phyloP scores from a whole-genome alignment of 2,329 filamentous ascomycete genomes.

The Helicocarpus griseus region DNA sequence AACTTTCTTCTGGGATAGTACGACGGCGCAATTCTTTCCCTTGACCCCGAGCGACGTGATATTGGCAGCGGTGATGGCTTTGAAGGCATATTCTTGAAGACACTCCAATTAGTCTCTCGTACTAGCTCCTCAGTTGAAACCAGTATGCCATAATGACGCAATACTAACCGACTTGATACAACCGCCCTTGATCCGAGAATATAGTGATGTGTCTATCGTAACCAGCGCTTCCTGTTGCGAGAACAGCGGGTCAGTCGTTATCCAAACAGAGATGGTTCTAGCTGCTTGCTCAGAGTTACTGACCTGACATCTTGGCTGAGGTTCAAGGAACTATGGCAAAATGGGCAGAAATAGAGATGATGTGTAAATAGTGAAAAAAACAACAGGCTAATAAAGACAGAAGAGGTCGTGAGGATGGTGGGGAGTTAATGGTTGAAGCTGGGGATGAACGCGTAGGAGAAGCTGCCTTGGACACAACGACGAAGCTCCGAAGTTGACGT shows the following conservation, averaged over 20 bases:
- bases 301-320: conserved; percentile 36
- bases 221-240: conserved; percentile 61
- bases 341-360: conserved; percentile 5
- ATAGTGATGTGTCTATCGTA: conserved; percentile 99
- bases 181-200: conserved; percentile 95
- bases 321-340: conserved; percentile 6
- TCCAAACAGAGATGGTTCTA: conserved; percentile 1
- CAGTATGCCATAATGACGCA: conserved; percentile 3
- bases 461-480: conserved; percentile 20
- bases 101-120: conserved; percentile 24
- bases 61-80: conserved; percentile 97
- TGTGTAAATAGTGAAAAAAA: not conserved
- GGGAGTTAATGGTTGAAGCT: not conserved
- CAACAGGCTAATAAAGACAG: conserved; percentile 6
- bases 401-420: conserved; percentile 16
- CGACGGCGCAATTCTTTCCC: conserved; percentile 94
- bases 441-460: conserved; percentile 23
- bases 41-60: conserved; percentile 95
- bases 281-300: conserved; percentile 11
- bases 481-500: conserved; percentile 7
- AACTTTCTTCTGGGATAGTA: conserved; percentile 98
- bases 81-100: conserved; percentile 93
- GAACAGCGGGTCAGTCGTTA: conserved; percentile 20
- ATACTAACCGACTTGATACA: conserved; percentile 96
- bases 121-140: not conserved